phyloP scores from a whole-genome alignment of 345 rosid species.

The Barbarea vulgaris region DNA sequence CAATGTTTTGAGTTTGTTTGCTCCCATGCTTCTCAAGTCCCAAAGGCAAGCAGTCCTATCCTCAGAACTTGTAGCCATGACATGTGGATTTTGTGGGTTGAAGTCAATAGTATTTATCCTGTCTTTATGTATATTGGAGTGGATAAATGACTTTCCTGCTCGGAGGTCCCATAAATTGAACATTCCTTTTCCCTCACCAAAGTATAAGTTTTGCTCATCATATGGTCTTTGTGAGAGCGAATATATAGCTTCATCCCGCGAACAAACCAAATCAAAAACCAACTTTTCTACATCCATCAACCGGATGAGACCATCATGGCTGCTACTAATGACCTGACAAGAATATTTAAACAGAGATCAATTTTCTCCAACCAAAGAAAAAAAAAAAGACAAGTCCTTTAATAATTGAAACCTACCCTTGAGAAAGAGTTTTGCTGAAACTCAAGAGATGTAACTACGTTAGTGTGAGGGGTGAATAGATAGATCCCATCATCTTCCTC shows the following conservation, averaged over 20 bases:
- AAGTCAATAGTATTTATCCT: conserved; percentile 84
- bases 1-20: conserved; percentile 47
- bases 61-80: conserved; percentile 79
- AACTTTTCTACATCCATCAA: conserved; percentile 77
- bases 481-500: conserved; percentile 59
- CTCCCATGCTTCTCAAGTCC: conserved; percentile 71
- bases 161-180: conserved; percentile 65
- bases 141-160: conserved; percentile 48
- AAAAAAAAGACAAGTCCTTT: too few relatives aligned
- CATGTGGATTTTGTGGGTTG: conserved; percentile 53
- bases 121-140: conserved; percentile 61
- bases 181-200: conserved; percentile 63
- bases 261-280: conserved; percentile 61
- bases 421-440: conserved; percentile 56
- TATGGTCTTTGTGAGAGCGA: conserved; percentile 63
- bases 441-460: conserved; percentile 62
- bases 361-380: too few relatives aligned
- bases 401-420: conserved; percentile 62
- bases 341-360: too few relatives aligned
- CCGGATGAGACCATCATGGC: conserved; percentile 71
- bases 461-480: conserved; percentile 59
- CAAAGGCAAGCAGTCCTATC: conserved; percentile 81
- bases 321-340: conserved; percentile 56
- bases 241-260: conserved; percentile 51
- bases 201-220: conserved; percentile 55